Base-by-base conservation (phyloP, 805 yeast genomes). In the Clavispora fructus region DNA sequence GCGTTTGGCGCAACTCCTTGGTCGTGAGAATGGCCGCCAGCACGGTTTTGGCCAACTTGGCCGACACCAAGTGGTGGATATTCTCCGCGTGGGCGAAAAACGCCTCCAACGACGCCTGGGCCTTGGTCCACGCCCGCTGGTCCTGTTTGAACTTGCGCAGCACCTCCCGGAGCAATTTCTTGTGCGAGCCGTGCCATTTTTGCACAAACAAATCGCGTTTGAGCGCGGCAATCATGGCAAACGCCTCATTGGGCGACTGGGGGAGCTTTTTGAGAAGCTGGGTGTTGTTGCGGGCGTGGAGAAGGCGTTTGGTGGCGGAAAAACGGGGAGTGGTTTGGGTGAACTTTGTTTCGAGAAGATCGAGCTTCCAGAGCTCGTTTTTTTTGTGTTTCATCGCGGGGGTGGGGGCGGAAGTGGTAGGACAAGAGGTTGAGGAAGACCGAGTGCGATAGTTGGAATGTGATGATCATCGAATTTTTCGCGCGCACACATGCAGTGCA, bases 271-370 rank as follows among this genome's bases (percentile, higher is more conserved):
- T 63, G 41, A 74, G 52, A 41, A 73, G 59, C 49, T 74, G 73
- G 28, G 64, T 62, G 42, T 67, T 71, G 46, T 67, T 65, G 53
- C 74, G 74, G 1, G 84, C 76, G 32, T 61, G 60, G 35, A 75
- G 59, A 42, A 78, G 62, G 52, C 65, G 69, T 51, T 67, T 74
- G 3, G 85, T 80, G 41, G 71, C 69, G 1, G 72, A 65, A 56
- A 68, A 79, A 47, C 86, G 64, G 1, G 83, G 77, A 16, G 63
- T 56, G 25, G 65, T 54, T 6, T 65, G 57, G 28, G 70, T 58
- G 62, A 68, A 79, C 55, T 75, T 74, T 33, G 71, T 68, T 53
- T 82, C 85, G 32, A 82, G 62, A 25, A 80, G 59, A 55, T 82
- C 87, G 39, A 82, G 62, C 53, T 74, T 75, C 79, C 83, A 79